A percentile compares a stretch with the other conserved stretches of the same genome.
These are phyloP conservation scores for Aphanomyces stellatus DNA, from an alignment of 352 stramenopile genomes.

Conservation along the genomic window DNA sequence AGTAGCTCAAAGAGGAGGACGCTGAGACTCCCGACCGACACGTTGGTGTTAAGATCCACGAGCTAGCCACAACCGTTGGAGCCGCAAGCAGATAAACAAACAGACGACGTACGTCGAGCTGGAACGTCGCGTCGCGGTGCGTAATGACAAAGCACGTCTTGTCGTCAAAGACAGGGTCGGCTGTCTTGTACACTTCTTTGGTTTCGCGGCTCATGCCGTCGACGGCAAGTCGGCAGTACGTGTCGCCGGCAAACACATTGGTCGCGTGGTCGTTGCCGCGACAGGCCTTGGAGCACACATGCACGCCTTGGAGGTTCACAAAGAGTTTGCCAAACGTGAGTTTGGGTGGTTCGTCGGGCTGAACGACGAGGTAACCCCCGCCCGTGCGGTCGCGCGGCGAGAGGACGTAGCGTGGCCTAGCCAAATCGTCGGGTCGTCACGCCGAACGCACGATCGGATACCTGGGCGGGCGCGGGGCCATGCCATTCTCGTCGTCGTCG, in stretches of 20 bases:
- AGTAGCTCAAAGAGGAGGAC: slow-evolving; percentile 75
- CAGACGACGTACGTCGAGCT: slow-evolving; percentile 33
- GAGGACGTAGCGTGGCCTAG: not conserved
- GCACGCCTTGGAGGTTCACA: slow-evolving; percentile 66
- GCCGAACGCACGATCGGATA: too few species aligned
- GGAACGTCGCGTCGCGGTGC: slow-evolving; percentile 46
- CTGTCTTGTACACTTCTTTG: slow-evolving; percentile 76
- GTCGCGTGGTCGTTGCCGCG: slow-evolving; percentile 51
- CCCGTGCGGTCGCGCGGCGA: not conserved
- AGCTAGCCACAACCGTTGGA: slow-evolving; percentile 11
- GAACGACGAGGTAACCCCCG: slow-evolving; percentile 5
- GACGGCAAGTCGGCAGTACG: slow-evolving; percentile 68
- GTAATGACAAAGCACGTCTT: slow-evolving; percentile 61
- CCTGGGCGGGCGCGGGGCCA: too few species aligned
- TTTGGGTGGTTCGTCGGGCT: slow-evolving; percentile 11
- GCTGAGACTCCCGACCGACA: slow-evolving; percentile 51
- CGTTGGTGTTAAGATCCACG: slow-evolving; percentile 77
- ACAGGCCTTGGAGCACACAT: slow-evolving; percentile 81
- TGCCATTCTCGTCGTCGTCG: slow-evolving; percentile 18
- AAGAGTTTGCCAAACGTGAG: slow-evolving; percentile 44
- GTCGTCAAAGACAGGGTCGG: slow-evolving; percentile 82
- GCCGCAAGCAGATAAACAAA: not conserved
- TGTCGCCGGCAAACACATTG: slow-evolving; percentile 83
- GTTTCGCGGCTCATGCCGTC: slow-evolving; percentile 65
- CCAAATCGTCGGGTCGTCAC: too few species aligned